Conservation (phyloP, 2,329 filamentous ascomycete genomes). For the Xylariaceae sp. region DNA sequence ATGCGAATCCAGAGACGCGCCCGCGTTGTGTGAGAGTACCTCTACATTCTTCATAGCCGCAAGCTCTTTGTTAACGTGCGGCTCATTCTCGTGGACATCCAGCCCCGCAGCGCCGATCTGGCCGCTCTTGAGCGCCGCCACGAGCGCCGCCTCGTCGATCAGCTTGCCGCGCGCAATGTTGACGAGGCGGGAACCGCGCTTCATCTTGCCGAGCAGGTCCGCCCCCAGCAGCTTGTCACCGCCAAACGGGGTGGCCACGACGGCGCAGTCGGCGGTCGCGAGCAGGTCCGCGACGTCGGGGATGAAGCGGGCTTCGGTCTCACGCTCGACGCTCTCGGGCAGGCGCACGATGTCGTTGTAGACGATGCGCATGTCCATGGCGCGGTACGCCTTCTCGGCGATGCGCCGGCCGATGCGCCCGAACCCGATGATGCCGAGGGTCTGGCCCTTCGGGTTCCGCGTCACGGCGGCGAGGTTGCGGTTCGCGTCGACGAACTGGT, state of each 20-base stretch:
- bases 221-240: conserved; percentile 19
- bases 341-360: conserved; percentile 43
- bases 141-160: conserved; percentile 39
- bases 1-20: conserved; percentile 9
- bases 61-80: conserved; percentile 36
- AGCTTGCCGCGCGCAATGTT: conserved; percentile 40
- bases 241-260: conserved; percentile 7
- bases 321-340: conserved; percentile 23
- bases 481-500: conserved; percentile 36
- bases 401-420: conserved; percentile 43
- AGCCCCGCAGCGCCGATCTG: conserved; percentile 24
- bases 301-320: conserved; percentile 27
- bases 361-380: conserved; percentile 50
- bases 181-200: conserved; percentile 39
- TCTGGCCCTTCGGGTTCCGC: conserved; percentile 48
- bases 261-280: conserved; percentile 28
- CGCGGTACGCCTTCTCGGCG: conserved; percentile 38
- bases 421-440: conserved; percentile 49
- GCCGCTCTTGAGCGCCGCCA: conserved; percentile 20
- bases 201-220: conserved; percentile 39
- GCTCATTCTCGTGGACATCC: conserved; percentile 31
- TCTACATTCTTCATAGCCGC: conserved; percentile 19
- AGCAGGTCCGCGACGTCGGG: conserved; percentile 23
- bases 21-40: conserved; percentile 9
- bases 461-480: conserved; percentile 48